These are phyloP conservation scores for Pestalotiopsis sp. DNA, from an alignment of 2,329 filamentous ascomycete species.

Conservation along the genomic window DNA sequence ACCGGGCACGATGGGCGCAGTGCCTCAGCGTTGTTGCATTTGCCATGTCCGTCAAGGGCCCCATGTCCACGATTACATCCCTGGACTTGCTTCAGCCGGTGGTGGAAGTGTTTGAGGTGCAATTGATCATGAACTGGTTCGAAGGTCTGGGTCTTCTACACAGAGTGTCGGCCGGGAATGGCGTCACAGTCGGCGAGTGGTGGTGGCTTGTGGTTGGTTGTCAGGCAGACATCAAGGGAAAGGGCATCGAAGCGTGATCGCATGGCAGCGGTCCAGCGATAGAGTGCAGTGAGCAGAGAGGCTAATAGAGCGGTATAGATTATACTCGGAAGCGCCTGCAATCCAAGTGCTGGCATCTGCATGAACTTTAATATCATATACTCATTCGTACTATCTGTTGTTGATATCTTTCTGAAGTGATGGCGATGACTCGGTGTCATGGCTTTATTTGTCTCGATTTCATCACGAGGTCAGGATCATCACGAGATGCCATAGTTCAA, in stretches of 20 bases:
- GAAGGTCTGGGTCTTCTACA: constrained; percentile 53
- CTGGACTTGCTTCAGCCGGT: constrained; percentile 58
- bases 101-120: constrained; percentile 66
- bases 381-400: too few relatives aligned
- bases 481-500: too few relatives aligned
- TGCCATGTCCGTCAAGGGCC: constrained; percentile 63
- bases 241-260: background rate
- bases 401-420: too few relatives aligned
- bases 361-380: too few relatives aligned
- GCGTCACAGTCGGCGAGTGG: constrained; percentile 60
- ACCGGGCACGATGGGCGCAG: constrained; percentile 65
- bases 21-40: constrained; percentile 66
- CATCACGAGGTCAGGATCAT: too few relatives aligned
- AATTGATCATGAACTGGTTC: constrained; percentile 62
- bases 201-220: constrained; percentile 66
- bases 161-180: constrained; percentile 40
- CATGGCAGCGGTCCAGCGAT: background rate
- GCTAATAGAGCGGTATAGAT: too few relatives aligned
- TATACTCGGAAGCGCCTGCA: too few relatives aligned
- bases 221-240: constrained; percentile 24
- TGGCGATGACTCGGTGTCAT: too few relatives aligned
- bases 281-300: too few relatives aligned
- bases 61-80: constrained; percentile 55
- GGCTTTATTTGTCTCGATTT: too few relatives aligned
- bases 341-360: too few relatives aligned